Conservation (phyloP, 257 asterid genomes). For the Echites panduratus region DNA sequence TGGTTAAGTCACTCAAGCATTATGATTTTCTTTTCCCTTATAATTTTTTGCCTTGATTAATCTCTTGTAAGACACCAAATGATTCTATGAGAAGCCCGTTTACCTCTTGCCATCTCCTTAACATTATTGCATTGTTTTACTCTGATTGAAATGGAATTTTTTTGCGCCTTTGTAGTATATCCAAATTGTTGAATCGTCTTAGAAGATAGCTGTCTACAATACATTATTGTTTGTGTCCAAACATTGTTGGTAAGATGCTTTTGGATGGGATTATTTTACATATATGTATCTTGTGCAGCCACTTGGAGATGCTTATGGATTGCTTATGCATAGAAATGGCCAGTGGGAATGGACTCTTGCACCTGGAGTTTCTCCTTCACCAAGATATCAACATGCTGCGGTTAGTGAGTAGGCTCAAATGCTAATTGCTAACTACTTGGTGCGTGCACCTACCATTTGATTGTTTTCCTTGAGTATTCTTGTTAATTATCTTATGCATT, state of each 20-base stretch:
- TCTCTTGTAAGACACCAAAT: neutral
- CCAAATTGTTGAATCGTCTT: neutral
- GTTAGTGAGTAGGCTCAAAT: slow-evolving; percentile 39
- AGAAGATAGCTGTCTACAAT: neutral
- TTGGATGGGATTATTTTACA: slow-evolving; percentile 19
- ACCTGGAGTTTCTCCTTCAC: slow-evolving; percentile 94
- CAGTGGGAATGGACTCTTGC: slow-evolving; percentile 99
- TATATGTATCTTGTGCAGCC: slow-evolving; percentile 48
- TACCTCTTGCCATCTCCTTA: neutral
- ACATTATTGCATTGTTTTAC: neutral
- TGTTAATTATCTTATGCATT: neutral
- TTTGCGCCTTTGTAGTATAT: neutral
- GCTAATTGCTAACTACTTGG: neutral
- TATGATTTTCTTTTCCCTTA: neutral
- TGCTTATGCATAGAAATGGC: slow-evolving; percentile 98
- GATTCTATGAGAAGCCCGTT: neutral
- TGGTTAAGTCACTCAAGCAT: neutral
- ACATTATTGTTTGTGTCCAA: neutral
- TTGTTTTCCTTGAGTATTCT: neutral
- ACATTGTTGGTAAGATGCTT: slow-evolving; percentile 5
- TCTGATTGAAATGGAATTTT: neutral
- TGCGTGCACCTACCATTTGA: neutral
- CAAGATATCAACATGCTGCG: slow-evolving; percentile 97
- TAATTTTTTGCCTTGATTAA: neutral
- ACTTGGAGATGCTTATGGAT: slow-evolving; percentile 90